Evolutionary conservation across 805 yeast species (phyloP).

Genomic region (Wickerhamiella brachini): DNA sequence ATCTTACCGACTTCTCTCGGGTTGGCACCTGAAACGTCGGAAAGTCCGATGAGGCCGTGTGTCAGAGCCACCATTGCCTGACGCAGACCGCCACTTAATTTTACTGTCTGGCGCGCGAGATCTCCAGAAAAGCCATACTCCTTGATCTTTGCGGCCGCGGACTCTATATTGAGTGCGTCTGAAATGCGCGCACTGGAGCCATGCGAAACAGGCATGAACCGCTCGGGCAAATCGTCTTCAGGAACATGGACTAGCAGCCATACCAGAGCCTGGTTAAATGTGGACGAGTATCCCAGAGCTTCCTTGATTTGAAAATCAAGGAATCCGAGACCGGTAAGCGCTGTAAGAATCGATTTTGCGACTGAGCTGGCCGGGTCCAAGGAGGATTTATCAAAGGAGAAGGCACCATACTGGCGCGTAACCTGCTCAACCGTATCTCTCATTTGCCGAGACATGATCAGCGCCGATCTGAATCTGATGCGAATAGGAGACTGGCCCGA

Average conservation of each 20-base stretch:
- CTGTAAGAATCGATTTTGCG: conserved; percentile 9
- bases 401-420: conserved; percentile 30
- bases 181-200: conserved; percentile 28
- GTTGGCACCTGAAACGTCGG: too few relatives aligned
- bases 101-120: conserved; percentile 40
- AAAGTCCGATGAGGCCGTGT: conserved; percentile 15
- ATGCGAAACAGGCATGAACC: conserved; percentile 22
- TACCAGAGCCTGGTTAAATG: conserved; percentile 43
- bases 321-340: conserved; percentile 46
- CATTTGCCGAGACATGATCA: conserved; percentile 52
- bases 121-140: conserved; percentile 61
- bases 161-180: conserved; percentile 40
- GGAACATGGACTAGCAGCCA: conserved; percentile 84
- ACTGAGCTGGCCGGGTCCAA: conserved; percentile 6
- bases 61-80: conserved; percentile 34
- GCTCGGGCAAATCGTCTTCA: conserved; percentile 75
- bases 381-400: conserved; percentile 27
- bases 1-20: not conserved
- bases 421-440: conserved; percentile 50
- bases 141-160: conserved; percentile 40
- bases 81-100: conserved; percentile 14
- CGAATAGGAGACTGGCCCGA: conserved; percentile 6
- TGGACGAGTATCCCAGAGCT: conserved; percentile 40
- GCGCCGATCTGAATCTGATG: conserved; percentile 24
- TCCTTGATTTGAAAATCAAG: conserved; percentile 56